Evolutionary conservation across 495 filamentous ascomycete genomes (phyloP), one percentile per base, ranked within the genome.

Genomic region (Tuber umbilicatum): DNA sequence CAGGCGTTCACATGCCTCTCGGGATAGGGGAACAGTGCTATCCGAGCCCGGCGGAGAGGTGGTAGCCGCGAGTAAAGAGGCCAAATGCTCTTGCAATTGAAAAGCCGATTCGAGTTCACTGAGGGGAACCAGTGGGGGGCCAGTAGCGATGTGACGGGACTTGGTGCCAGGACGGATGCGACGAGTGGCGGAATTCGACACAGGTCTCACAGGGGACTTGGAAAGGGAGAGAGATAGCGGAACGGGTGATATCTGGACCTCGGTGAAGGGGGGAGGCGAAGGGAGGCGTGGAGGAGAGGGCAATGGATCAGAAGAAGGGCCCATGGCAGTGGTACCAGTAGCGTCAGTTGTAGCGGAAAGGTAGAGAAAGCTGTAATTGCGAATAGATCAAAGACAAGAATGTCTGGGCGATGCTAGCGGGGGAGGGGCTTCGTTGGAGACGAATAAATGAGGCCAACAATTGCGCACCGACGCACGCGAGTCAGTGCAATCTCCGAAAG

Each of bases 81-180:
- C 94, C 69, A 99, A 89, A 82, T 99, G 96, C 85, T 99, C 95
- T 83, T 97, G 95, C n/a, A 97, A 90, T 83, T 97, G 95, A 82
- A 99, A 99, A 73, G 95, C 91, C 16, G 94, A 97, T 82, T 98
- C 94, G 82, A 99, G 91, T 89, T 97, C 92, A 64, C 88, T 86
- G 71, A 98, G 85, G 31, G 93, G 91, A 64, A 97, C 87, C 70
- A 97, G 85, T 37, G 96, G 94, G 72, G 94, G 94, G 1, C 96
- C 96, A 73, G 91, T 90, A 45, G 91, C 90, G 92, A 99, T 97
- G 80, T 98, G 92, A 75, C 87, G 90, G 12, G 93, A 89, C 84
- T 91, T 94, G 47, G 94, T 97, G 69, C 95, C 95, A 5, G 95
- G 94, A 37, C 95, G 90, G 83, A 99, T 97, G 79, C 95, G 89